Evolutionary conservation across 1,284 basidiomycete species (phyloP).

Genomic region (Ustilago xerochloae): DNA sequence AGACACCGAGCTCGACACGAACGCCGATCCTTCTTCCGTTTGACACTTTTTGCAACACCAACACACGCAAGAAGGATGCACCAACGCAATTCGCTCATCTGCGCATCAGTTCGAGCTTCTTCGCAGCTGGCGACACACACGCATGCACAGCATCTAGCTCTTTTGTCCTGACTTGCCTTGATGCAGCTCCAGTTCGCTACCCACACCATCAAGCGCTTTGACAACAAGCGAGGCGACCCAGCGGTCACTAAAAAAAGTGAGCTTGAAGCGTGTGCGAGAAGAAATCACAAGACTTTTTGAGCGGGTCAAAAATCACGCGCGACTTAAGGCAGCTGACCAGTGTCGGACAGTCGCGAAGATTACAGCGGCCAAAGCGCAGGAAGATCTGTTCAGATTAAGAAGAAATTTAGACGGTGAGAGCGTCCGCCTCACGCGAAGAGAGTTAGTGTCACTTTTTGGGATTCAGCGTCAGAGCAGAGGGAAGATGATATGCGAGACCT

Average conservation of each 20-base stretch:
- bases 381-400: conserved; percentile 1
- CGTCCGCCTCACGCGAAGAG: conserved; percentile 7
- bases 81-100: not conserved
- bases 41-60: not conserved
- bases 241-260: not conserved
- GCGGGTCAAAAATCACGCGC: conserved; percentile 5
- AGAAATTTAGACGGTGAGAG: not conserved
- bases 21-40: not conserved
- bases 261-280: conserved; percentile 1
- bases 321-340: not conserved
- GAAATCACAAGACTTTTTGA: not conserved
- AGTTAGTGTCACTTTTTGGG: conserved; percentile 4
- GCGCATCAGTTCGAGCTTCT: not conserved
- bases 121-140: not conserved
- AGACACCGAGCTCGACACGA: not conserved
- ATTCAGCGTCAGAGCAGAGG: not conserved
- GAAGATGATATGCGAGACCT: not conserved
- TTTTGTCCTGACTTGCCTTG: no score
- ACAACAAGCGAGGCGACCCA: not conserved
- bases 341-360: not conserved
- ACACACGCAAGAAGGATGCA: not conserved
- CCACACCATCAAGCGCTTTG: not conserved
- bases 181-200: not conserved
- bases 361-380: conserved; percentile 3
- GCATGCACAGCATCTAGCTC: not conserved